Conservation (phyloP, 169 alveolate genomes). For the Plasmodium inui region DNA sequence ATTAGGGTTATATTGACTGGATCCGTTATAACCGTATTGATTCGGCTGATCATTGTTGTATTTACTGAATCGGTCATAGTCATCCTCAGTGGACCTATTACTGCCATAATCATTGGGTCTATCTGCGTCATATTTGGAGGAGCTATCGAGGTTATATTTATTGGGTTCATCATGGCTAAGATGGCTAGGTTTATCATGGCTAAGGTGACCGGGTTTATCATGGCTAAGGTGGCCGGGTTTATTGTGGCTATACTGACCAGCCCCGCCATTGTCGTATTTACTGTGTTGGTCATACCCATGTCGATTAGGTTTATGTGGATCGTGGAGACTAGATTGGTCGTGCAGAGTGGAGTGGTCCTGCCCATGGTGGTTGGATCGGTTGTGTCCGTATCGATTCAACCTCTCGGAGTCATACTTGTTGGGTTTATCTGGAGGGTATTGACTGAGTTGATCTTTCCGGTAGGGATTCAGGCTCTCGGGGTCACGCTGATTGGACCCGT, state of each 20-base stretch:
- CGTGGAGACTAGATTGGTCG: no score
- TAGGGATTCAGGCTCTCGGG: neutral
- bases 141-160: no score
- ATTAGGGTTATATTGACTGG: neutral
- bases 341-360: no score
- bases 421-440: no score
- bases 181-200: neutral
- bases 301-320: neutral
- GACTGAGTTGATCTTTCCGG: no score
- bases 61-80: neutral
- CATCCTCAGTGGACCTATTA: neutral
- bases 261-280: neutral
- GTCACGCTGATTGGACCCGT: neutral
- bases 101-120: neutral
- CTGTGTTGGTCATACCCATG: neutral
- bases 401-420: neutral
- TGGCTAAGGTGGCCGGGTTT: neutral
- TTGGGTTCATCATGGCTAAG: no score
- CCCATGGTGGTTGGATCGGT: neutral
- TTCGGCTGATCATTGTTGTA: neutral
- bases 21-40: neutral
- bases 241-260: neutral
- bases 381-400: no score
- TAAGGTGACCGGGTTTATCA: neutral
- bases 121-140: no score